phyloP scores from a whole-genome alignment of 169 alveolate genomes.

The Babesia divergens region DNA sequence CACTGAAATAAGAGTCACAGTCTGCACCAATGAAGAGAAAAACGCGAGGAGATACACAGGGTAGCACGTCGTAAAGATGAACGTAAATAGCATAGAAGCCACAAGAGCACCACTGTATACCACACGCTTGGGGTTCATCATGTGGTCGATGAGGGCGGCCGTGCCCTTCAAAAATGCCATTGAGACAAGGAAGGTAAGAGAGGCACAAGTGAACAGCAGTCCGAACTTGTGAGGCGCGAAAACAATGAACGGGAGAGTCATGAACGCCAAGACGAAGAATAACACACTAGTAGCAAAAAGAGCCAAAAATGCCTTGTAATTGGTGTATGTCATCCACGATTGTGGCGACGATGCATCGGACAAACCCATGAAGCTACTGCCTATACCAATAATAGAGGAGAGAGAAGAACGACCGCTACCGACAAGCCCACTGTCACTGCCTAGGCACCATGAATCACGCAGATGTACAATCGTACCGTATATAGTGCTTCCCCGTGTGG shows the following conservation, averaged over 20 bases:
- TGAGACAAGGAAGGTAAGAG: conserved; percentile 34
- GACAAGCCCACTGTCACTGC: background rate
- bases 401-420: conserved; percentile 14
- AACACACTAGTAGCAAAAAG: conserved; percentile 21
- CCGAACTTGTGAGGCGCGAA: conserved; percentile 68
- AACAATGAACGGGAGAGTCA: conserved; percentile 59
- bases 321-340: conserved; percentile 65
- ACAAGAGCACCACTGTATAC: conserved; percentile 37
- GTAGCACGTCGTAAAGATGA: conserved; percentile 50
- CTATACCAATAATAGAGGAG: conserved; percentile 33
- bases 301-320: conserved; percentile 36
- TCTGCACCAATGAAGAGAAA: conserved; percentile 44
- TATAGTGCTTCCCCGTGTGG: conserved; percentile 12
- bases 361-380: conserved; percentile 28
- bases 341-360: conserved; percentile 13
- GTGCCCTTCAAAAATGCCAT: conserved; percentile 48
- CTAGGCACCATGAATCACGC: background rate
- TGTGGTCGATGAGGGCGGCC: conserved; percentile 50
- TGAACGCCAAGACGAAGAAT: conserved; percentile 54
- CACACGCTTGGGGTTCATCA: conserved; percentile 50
- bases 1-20: conserved; percentile 39
- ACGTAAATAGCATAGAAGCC: conserved; percentile 35
- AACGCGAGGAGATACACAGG: conserved; percentile 59
- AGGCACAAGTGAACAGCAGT: conserved; percentile 57
- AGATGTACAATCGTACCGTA: background rate